Evolutionary conservation across 2,329 filamentous ascomycete species (phyloP).

Genomic region (Colletotrichum chlorophyti): DNA sequence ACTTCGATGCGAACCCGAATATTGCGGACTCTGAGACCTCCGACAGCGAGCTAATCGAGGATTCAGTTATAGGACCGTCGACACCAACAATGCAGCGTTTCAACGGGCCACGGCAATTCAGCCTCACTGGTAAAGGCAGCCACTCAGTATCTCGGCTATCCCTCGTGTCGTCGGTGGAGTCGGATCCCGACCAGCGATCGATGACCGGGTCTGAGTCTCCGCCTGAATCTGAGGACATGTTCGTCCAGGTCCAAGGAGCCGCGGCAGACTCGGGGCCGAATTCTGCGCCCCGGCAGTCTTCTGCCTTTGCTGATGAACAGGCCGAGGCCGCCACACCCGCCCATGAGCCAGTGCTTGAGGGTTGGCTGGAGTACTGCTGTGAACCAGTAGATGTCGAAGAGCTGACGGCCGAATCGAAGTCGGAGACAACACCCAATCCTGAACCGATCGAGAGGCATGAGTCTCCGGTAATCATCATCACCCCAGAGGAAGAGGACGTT

Average conservation of each 20-base stretch:
- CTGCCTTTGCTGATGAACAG: not conserved
- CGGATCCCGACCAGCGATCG: constrained; percentile 8
- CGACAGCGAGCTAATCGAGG: constrained; percentile 22
- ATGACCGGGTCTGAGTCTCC: constrained; percentile 3
- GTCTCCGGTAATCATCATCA: not conserved
- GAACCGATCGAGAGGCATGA: not conserved
- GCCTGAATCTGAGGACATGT: not conserved
- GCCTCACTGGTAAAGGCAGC: constrained; percentile 16
- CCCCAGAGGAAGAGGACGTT: not conserved
- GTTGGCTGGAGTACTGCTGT: constrained; percentile 30
- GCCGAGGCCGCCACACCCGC: not conserved
- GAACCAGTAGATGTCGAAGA: constrained; percentile 23
- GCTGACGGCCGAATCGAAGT: not conserved
- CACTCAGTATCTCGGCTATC: constrained; percentile 25
- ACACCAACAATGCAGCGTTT: constrained; percentile 26
- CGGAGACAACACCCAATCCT: not conserved
- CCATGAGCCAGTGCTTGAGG: constrained; percentile 16
- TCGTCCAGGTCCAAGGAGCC: not conserved
- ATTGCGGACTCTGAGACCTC: constrained; percentile 22
- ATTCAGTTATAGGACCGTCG: constrained; percentile 8
- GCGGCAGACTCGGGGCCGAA: not conserved
- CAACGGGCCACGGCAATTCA: constrained; percentile 24
- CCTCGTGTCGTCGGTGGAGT: constrained; percentile 13
- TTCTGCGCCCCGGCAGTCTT: not conserved
- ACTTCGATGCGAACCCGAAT: constrained; percentile 22